Base-by-base conservation (phyloP, 495 filamentous ascomycete species). In the Trichoderma virens region DNA sequence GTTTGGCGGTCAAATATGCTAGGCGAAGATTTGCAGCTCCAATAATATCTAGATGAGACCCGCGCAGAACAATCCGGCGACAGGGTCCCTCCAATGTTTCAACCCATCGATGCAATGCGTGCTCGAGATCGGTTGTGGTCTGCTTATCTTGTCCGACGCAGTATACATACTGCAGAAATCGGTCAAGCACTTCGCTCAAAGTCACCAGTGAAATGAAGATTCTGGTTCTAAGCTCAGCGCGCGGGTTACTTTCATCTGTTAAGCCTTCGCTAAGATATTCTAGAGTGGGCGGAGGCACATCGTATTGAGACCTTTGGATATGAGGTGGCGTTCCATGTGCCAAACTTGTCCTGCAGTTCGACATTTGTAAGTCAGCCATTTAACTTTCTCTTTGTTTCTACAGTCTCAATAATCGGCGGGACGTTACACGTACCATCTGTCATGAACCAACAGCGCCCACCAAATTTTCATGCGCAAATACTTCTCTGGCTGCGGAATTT, bases 401-500 rank as follows among this genome's bases (percentile, higher is more conserved):
- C 8, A 6, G 18, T 25, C 5, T 47, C 8, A 5, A 47, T 23
- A 5, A 47, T 18, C 35, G 60, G 34, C 34, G 34, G 27, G n/a
- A 38, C 13, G 2, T 25, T 14, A 27, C 1, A 41, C 35, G 69
- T 70, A 80, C 78, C 81, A 83, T 39, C 78, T 76, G 72, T 83
- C 81, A 65, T 83, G 80, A 32, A 83, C 82, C 0, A 83, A 74
- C 27, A 83, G 75, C 14, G 77, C 79, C 81, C 81, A 83, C 81
- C 81, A 83, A 14, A 82, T 69, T 20, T 77, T 77, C 18, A 79
- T 73, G 6, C 81, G 73, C 30, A 80, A 72, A 54, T 79, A 72
- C 65, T 82, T 82, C 43, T 83, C 80, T 38, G 68, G 62, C 14
- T 70, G 72, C 7, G 78, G 77, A n/a, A 82, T 72, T 61, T 79